Evolutionary conservation across 2,329 filamentous ascomycete genomes (phyloP).

Genomic region (Pyricularia sp.): DNA sequence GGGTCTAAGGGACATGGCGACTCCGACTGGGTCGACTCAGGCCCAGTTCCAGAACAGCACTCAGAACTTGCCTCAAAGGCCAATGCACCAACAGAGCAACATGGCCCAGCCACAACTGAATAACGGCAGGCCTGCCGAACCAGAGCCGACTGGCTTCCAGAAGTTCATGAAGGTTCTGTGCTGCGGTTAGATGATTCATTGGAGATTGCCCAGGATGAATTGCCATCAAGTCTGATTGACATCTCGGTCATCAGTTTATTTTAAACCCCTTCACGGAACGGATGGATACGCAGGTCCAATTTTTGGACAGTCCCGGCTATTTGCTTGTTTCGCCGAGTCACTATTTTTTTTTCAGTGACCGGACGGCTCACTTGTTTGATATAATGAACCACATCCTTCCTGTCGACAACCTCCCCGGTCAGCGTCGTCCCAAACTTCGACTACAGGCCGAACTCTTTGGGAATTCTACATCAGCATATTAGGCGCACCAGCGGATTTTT

Average conservation of each 20-base stretch:
- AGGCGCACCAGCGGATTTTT: background rate
- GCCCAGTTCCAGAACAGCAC: slow-evolving; percentile 95
- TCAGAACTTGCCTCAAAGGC: slow-evolving; percentile 64
- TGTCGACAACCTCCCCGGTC: background rate
- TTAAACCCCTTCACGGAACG: background rate
- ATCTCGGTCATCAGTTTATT: background rate
- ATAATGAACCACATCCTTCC: background rate
- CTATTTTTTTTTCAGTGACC: background rate
- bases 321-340: background rate
- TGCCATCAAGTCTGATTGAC: background rate
- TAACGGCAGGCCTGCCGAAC: slow-evolving; percentile 47
- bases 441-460: background rate
- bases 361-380: background rate
- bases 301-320: background rate
- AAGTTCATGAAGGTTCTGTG: slow-evolving; percentile 89
- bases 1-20: slow-evolving; percentile 63
- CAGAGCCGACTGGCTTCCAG: slow-evolving; percentile 70
- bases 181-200: slow-evolving; percentile 53
- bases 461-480: background rate
- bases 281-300: background rate
- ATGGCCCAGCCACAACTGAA: slow-evolving; percentile 45
- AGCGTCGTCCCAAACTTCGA: background rate
- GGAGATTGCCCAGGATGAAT: background rate
- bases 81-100: slow-evolving; percentile 46
- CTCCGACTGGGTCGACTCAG: slow-evolving; percentile 81